phyloP scores from a whole-genome alignment of 306 rosid species.

The Castanea crenata region DNA sequence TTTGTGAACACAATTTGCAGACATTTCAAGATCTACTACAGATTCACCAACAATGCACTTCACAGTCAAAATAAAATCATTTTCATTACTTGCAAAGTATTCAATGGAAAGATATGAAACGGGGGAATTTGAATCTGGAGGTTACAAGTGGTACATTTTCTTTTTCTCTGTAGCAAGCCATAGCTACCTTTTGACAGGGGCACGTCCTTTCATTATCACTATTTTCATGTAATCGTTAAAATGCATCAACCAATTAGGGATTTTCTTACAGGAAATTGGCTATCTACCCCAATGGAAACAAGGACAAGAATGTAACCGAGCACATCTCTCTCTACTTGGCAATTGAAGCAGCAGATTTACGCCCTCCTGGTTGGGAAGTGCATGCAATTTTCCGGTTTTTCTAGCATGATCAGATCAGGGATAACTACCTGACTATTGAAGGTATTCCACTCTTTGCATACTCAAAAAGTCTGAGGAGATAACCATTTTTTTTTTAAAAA shows the following conservation, averaged over 20 bases:
- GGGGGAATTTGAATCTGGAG: conserved; percentile 61
- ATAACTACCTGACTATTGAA: conserved; percentile 47
- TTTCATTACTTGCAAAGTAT: conserved; percentile 45
- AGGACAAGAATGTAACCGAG: conserved; percentile 46
- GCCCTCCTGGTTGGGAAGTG: conserved; percentile 50
- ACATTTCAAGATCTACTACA: conserved; percentile 33
- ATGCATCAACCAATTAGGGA: not conserved
- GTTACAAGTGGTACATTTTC: conserved; percentile 55
- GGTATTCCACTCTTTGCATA: conserved; percentile 25
- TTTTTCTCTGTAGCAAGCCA: not conserved
- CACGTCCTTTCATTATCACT: not conserved
- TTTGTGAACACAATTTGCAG: conserved; percentile 25
- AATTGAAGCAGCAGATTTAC: conserved; percentile 37
- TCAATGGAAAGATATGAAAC: conserved; percentile 52
- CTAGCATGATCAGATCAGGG: conserved; percentile 55
- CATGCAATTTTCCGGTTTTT: conserved; percentile 41
- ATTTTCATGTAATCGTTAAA: not conserved
- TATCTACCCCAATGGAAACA: conserved; percentile 61
- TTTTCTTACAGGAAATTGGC: conserved; percentile 55
- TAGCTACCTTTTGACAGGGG: too few relatives aligned
- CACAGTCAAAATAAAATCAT: conserved; percentile 36
- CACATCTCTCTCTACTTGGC: conserved; percentile 61
- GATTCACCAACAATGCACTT: conserved; percentile 55
- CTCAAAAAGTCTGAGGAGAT: too few relatives aligned
- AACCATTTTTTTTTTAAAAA: too few relatives aligned